Conservation (phyloP, 164 flowering plant genomes). For the Sedum album region DNA sequence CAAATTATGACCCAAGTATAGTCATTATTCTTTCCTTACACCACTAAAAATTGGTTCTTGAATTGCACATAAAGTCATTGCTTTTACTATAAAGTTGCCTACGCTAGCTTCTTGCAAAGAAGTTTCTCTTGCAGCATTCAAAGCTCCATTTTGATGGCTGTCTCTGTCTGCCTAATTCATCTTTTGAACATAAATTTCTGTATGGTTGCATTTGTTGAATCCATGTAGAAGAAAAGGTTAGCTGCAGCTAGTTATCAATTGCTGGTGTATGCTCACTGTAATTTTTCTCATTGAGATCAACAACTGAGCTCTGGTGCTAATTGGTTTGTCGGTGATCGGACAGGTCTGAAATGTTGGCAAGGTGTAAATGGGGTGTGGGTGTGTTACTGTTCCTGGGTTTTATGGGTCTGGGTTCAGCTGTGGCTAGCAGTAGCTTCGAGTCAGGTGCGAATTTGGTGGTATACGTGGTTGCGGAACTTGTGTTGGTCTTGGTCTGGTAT, state of each 20-base stretch:
- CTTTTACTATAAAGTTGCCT: neutral
- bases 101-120: neutral
- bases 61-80: slow-evolving; percentile 6
- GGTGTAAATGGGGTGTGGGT: neutral
- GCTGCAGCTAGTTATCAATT: neutral
- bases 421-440: neutral
- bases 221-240: neutral
- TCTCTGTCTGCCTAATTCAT: neutral
- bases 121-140: neutral
- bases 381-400: neutral
- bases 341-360: neutral
- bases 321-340: neutral
- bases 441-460: neutral
- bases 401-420: neutral
- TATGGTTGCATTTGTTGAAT: neutral
- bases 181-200: neutral
- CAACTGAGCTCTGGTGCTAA: neutral
- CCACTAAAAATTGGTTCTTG: slow-evolving; percentile 4
- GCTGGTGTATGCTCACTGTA: too few species aligned
- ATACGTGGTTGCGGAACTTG: neutral
- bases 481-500: neutral
- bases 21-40: slow-evolving; percentile 6
- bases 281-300: neutral
- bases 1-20: neutral
- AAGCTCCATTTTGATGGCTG: slow-evolving; percentile 2